phyloP scores from a whole-genome alignment of 441 rosid genomes.

The Manihot esculenta region DNA sequence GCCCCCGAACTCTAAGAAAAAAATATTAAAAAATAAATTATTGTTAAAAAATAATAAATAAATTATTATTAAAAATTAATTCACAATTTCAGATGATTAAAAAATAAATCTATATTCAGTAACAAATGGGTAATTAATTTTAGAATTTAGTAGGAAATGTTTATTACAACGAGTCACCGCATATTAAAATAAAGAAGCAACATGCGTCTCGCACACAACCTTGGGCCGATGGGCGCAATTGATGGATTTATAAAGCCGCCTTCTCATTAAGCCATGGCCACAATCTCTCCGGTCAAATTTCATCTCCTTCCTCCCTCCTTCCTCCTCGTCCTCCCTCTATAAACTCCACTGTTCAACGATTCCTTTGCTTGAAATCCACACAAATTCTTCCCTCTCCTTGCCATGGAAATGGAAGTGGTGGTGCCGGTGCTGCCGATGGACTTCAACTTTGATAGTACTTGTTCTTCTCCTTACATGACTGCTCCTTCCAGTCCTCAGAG shows the following conservation, averaged over 20 bases:
- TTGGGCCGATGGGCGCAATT: too few species aligned
- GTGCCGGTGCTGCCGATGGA: conserved; percentile 38
- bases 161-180: too few species aligned
- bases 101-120: too few species aligned
- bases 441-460: conserved; percentile 65
- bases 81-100: too few species aligned
- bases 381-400: neutral
- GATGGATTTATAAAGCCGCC: conserved; percentile 36
- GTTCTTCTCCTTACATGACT: conserved; percentile 86
- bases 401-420: conserved; percentile 56
- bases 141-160: too few species aligned
- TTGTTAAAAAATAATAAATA: too few species aligned
- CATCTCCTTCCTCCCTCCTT: conserved; percentile 27
- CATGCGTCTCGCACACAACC: too few species aligned
- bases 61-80: too few species aligned
- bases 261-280: conserved; percentile 17
- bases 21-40: too few species aligned
- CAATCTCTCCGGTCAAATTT: conserved; percentile 6
- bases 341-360: conserved; percentile 3
- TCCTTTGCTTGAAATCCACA: neutral
- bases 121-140: too few species aligned
- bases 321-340: conserved; percentile 7
- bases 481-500: conserved; percentile 93
- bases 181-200: too few species aligned
- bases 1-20: too few species aligned